Base-by-base conservation (phyloP, 768 basidiomycete genomes). In the Kondoa subrosea region DNA sequence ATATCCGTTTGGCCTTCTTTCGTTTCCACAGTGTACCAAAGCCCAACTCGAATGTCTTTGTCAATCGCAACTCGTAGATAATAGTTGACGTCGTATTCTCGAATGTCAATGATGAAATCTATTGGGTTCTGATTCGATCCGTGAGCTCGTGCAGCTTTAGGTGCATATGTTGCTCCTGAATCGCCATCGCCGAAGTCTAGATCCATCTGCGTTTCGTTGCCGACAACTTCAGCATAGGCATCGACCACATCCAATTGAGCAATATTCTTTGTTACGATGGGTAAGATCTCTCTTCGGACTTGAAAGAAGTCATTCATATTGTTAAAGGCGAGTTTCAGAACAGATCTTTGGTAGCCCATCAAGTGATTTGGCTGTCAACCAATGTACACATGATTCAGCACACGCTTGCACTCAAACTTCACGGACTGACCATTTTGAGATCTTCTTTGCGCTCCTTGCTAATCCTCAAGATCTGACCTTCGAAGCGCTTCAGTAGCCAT, bases 41-140 rank as follows among this genome's bases (percentile, higher is more conserved):
- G 80, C 63, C 95, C 95, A 65, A 95, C 92, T 62, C 95, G 90
- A 62, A 97, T 83, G 59, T 96, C 91, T 76, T 92, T 91, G 82
- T 99, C 95, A 78, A 99, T 99, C 16, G 93, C 91, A n/a, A 97
- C 93, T 25, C 95, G 91, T 59, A 95, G 81, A 78, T 96, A 96
- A 77, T 97, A 99, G 0, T 90, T 89, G 30, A 97, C 89, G 77
- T 99, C 95, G 77, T 86, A 96, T 76, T 97, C 95, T 34, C 95
- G 84, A 59, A 93, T 83, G 76, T 99, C 95, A 76, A 95, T 84
- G 75, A 97, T 89, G 72, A 84, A 86, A 66, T 96, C 91, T 62
- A 85, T 82, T n/a, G 93, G 89, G 75, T 95, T 89, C 3, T 59
- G 61, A 4, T 34, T 26, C 27, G 68, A 27, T 27, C 63, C 61